phyloP scores from a whole-genome alignment of 257 asterid genomes.

The Gardenia jasminoides region DNA sequence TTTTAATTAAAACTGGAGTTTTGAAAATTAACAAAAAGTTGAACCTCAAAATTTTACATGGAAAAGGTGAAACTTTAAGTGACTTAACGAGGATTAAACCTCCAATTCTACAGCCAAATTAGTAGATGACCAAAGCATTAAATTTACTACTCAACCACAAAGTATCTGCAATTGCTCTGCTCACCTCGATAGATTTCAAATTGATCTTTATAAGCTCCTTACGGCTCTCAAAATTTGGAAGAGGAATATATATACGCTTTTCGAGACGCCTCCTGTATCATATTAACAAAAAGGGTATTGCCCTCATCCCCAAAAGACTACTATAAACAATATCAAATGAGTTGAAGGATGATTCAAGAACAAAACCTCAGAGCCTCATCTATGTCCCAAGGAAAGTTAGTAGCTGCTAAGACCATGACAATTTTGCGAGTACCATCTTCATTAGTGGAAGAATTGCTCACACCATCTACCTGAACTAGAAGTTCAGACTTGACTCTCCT shows the following conservation, averaged over 20 bases:
- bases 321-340: conserved; percentile 8
- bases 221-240: conserved; percentile 84
- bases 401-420: conserved; percentile 99
- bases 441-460: conserved; percentile 71
- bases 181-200: conserved; percentile 90
- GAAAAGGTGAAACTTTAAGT: neutral
- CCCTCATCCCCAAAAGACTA: neutral
- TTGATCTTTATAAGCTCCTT: conserved; percentile 90
- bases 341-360: conserved; percentile 16
- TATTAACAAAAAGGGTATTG: conserved; percentile 25
- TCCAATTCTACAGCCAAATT: neutral
- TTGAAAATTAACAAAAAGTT: neutral
- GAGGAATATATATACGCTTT: conserved; percentile 92
- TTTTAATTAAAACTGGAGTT: neutral
- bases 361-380: conserved; percentile 92
- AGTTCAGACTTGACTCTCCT: conserved; percentile 93
- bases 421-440: conserved; percentile 92
- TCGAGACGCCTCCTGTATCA: conserved; percentile 87
- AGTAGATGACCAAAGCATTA: neutral
- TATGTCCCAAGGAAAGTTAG: conserved; percentile 98
- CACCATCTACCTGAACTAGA: conserved; percentile 96
- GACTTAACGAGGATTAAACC: neutral
- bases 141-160: neutral
- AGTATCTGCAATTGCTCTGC: neutral
- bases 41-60: neutral